These are phyloP conservation scores for Naumovozyma castellii DNA, from an alignment of 805 yeast species.

Conservation along the genomic window DNA sequence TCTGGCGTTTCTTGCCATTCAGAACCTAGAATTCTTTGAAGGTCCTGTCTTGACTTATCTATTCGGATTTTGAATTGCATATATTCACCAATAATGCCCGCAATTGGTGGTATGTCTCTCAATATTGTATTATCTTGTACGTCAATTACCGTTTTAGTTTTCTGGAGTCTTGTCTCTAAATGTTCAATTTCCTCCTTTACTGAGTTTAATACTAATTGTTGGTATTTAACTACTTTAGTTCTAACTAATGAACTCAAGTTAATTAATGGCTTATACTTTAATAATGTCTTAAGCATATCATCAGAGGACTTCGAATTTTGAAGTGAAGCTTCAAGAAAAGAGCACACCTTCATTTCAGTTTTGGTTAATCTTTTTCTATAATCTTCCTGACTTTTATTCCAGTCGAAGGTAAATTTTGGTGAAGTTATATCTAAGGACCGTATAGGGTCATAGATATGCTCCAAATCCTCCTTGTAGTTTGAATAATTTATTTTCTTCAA, in stretches of 20 bases:
- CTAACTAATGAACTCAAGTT: constrained; percentile 42
- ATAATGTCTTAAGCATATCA: constrained; percentile 45
- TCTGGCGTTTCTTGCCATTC: constrained; percentile 57
- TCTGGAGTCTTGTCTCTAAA: constrained; percentile 34
- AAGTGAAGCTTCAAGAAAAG: constrained; percentile 32
- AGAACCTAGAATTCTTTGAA: constrained; percentile 46
- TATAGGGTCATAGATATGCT: constrained; percentile 35
- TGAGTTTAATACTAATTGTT: constrained; percentile 38
- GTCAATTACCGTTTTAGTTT: constrained; percentile 29
- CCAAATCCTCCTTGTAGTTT: constrained; percentile 27
- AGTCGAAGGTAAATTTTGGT: constrained; percentile 12
- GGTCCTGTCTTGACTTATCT: constrained; percentile 32
- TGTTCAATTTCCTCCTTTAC: constrained; percentile 39
- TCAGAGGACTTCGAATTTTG: constrained; percentile 31
- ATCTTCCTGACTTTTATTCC: constrained; percentile 34
- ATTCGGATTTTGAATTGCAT: constrained; percentile 41
- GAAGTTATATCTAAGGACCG: constrained; percentile 32
- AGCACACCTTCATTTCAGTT: constrained; percentile 40
- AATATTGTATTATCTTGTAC: constrained; percentile 23
- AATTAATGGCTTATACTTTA: constrained; percentile 40
- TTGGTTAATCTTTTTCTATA: constrained; percentile 37
- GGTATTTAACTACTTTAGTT: constrained; percentile 52
- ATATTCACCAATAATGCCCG: constrained; percentile 44
- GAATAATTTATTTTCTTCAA: constrained; percentile 18
- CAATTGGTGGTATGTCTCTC: constrained; percentile 39